Evolutionary conservation across 2,329 filamentous ascomycete genomes (phyloP).

Genomic region (Colletotrichum godetiae): DNA sequence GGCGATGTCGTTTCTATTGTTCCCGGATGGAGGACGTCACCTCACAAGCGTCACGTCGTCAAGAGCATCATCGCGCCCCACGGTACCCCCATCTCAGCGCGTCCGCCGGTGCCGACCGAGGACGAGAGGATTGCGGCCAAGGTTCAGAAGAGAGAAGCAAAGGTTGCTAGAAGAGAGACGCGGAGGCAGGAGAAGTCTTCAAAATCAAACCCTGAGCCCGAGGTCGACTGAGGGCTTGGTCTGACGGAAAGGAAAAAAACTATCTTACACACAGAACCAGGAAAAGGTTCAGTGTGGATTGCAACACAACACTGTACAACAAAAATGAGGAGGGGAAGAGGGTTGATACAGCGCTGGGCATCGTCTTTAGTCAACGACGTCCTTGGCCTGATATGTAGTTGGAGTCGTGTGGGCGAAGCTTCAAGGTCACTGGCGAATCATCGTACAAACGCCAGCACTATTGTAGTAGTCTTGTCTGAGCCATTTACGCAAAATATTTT

Average conservation of each 20-base stretch:
- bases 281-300: neutral
- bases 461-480: neutral
- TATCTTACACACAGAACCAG: neutral
- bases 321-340: neutral
- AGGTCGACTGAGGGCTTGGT: neutral
- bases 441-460: constrained; percentile 3
- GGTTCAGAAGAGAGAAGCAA: constrained; percentile 65
- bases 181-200: constrained; percentile 39
- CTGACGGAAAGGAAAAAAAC: neutral
- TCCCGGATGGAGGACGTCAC: constrained; percentile 73
- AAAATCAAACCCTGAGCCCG: neutral
- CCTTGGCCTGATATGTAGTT: neutral
- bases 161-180: constrained; percentile 64
- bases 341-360: neutral
- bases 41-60: constrained; percentile 79
- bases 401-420: neutral
- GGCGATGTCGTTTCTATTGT: constrained; percentile 82
- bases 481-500: neutral
- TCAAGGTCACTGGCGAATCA: neutral
- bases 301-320: constrained; percentile 10
- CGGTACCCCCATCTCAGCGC: constrained; percentile 70
- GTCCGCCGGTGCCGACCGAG: constrained; percentile 73
- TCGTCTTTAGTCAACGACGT: neutral
- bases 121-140: constrained; percentile 69
- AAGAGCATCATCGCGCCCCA: constrained; percentile 78